Evolutionary conservation across 352 stramenopile species (phyloP), one percentile per base, ranked within the genome.

Genomic region (Phytophthora idaei): DNA sequence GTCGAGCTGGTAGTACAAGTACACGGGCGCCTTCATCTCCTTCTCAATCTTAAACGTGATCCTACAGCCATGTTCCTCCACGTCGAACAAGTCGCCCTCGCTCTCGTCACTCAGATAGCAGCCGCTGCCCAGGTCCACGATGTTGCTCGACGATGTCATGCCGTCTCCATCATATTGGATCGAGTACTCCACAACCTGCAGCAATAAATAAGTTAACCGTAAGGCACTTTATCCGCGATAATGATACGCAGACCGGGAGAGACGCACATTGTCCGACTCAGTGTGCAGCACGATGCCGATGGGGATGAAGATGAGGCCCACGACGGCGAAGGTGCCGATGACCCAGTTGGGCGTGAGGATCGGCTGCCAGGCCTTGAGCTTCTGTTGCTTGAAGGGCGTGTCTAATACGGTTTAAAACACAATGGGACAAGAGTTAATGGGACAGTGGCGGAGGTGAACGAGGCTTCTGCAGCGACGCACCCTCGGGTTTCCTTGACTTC

Each of bases 1-100:
- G 64, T 97, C 89, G 31, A 99, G 77, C 79, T 99, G 92, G 74
- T 99, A 99, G 84, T 99, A 98, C 5, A 99, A 80, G 68, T 98
- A 97, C 42, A 99, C 85, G 4, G 97, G 97, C 51, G 92, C 92
- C 50, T 97, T 79, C 93, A 99, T 98, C 59, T 99, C 83, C 57
- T 97, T 83, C 27, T 87, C 72, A 62, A 98, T 84, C 2, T 81
- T 80, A 50, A 99, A 94, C 8, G 77, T 92, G 61, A 98, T 80
- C 28, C 90, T 69, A 57, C 87, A 95, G 55, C 85, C 85, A 64
- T 78, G 79, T 51, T 64, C 45, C 0, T 70, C 55, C 55, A 87
- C 61, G 41, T 94, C 73, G 61, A 94, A 96, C 57, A 50, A 61
- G 58, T 95, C 83, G 17, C 83, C 82, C 39, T 96, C 77, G 28